Evolutionary conservation across 495 filamentous ascomycete species (phyloP), one percentile per base, ranked within the genome.

Genomic region (Hyaloscypha variabilis): DNA sequence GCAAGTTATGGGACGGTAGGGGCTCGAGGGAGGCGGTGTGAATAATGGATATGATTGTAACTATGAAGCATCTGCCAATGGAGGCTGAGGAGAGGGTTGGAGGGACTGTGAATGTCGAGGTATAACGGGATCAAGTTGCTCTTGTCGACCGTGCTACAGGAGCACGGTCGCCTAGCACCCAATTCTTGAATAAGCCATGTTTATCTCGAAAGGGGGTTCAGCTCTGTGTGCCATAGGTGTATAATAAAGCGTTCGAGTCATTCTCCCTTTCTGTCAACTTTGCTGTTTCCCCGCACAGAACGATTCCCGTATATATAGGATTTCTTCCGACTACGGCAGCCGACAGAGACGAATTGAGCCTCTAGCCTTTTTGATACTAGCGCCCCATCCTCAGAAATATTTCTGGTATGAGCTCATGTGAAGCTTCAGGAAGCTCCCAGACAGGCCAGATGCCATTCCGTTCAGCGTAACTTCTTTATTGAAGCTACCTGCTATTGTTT

Each of bases 221-320:
- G 28, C 67, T 71, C 67, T 54, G 63, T 30, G 30, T 85, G 83
- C 87, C 76, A 77, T 72, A 67, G 79, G 82, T 77, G 77, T 81
- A 83, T 81, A 66, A 71, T 72, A 65, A 71, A 72, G 63, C 66
- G 39, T 58, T 69, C 71, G 78, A 81, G 88, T 84, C 88, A 88
- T 89, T 88, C 87, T 90, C 82, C 77, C 68, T 72, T 52, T 86
- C 84, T 86, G 66, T 80, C 75, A 89, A 89, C 85, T 89, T 90
- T 88, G 81, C 76, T 67, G 75, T 46, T 46, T 46, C 39, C 39
- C 39, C 39, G 39, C 39, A 14, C 39, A 46, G 39, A 17, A 10
- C 31, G 31, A 46, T 17, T 17, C 19, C 39, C 39, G 39, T 1
- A 46, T 46, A 46, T 46, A 46, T 46, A 46, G n/a, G 39, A 46